A percentile compares a stretch with the other conserved stretches of the same genome.
Conservation (phyloP, 805 yeast species). For the Hanseniaspora mollemarum region DNA sequence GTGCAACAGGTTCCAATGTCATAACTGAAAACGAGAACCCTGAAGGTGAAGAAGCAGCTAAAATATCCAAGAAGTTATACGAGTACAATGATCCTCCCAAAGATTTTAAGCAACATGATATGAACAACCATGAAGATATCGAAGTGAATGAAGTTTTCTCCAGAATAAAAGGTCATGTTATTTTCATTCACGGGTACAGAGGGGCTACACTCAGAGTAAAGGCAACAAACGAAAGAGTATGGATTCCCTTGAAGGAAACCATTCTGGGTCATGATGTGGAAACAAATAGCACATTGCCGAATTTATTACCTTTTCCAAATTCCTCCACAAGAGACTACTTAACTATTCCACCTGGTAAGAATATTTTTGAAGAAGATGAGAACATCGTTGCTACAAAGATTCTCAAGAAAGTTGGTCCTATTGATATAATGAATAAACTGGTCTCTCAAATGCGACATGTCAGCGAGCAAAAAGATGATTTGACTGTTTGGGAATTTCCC, state of each 20-base stretch:
- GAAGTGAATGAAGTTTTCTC: constrained; percentile 34
- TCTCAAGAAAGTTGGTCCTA: constrained; percentile 73
- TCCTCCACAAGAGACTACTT: constrained; percentile 33
- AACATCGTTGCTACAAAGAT: constrained; percentile 62
- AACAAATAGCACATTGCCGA: not conserved
- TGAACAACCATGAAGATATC: constrained; percentile 26
- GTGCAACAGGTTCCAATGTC: constrained; percentile 21
- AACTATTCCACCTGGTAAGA: constrained; percentile 53
- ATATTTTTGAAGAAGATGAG: constrained; percentile 47
- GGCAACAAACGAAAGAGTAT: constrained; percentile 51
- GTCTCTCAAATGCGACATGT: constrained; percentile 37
- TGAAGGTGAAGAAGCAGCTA: constrained; percentile 23
- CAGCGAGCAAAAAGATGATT: constrained; percentile 38
- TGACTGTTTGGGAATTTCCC: constrained; percentile 63
- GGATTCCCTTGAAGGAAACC: constrained; percentile 74
- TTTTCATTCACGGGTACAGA: constrained; percentile 78
- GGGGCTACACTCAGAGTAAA: constrained; percentile 67
- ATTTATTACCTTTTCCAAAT: constrained; percentile 5
- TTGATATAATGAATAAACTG: constrained; percentile 60
- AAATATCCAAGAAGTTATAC: constrained; percentile 19
- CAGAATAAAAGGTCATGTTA: constrained; percentile 62
- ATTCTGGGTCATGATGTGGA: constrained; percentile 65
- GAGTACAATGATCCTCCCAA: constrained; percentile 3
- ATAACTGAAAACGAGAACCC: constrained; percentile 19
- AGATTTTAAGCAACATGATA: constrained; percentile 19